Base-by-base conservation (phyloP, 1,284 basidiomycete species). In the Cutaneotrichosporon mucoides region DNA sequence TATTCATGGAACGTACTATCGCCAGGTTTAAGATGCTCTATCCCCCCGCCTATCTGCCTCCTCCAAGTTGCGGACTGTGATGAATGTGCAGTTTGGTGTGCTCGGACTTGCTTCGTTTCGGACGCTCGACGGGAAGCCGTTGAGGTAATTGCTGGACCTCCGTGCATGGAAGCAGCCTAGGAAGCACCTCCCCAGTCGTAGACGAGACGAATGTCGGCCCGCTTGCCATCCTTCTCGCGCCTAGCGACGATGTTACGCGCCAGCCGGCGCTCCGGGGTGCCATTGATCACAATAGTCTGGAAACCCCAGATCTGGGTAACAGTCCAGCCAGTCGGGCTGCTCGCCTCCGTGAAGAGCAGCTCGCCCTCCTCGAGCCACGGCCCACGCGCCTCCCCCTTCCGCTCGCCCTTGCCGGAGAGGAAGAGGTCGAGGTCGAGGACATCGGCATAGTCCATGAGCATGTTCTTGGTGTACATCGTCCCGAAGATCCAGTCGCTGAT, bases 291-390 rank as follows among this genome's bases (percentile, higher is more conserved):
- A 9, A 59, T 16, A 6, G 13, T 41, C 53, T 55, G 48, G 49
- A 59, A 59, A 6, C 58, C 58, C 58, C 58, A 59, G 48, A 55
- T 44, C 53, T 59, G 58, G 6, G 46, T 46, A 1, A 48, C 53
- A 43, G 37, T 12, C 58, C 58, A 59, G 38, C 57, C 52, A 37
- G 24, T 51, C 47, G 42, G 36, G 43, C 42, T 51, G 24, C 43
- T 35, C 33, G 58, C 37, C 24, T 36, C 24, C 8, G 58, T 51
- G 38, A 45, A 36, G 8, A 55, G 49, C 15, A 40, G 47, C n/a
- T 51, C 15, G 10, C 43, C 53, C 43, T 55, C 58, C 16, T 53
- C 40, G 15, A 58, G 44, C 51, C 51, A 58, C 10, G 56, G 56
- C 11, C 53, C 53, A 6, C 44, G 11, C 43, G 40, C 44, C 10